Base-by-base conservation (phyloP, 2,329 filamentous ascomycete genomes). In the Neoarthrinium moseri region DNA sequence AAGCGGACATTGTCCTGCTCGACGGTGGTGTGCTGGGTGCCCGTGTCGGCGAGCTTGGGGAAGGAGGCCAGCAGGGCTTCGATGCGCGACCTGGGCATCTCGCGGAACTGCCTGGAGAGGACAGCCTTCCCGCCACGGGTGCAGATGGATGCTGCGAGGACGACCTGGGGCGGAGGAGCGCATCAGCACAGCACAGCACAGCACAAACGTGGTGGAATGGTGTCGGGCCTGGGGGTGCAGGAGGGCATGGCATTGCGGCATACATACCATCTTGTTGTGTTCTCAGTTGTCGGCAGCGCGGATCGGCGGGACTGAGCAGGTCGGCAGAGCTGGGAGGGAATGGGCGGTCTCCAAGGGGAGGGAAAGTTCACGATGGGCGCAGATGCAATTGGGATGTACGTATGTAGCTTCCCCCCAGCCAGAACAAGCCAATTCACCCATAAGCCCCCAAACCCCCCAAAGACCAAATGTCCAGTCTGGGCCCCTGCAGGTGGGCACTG, bases 1-100 rank as follows among this genome's bases (percentile, higher is more conserved):
- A 96, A 99, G 74, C 94, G 92, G 63, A 99, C 94, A 75, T 96
- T 97, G 75, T 99, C 95, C 72, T 97, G 91, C 72, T 99, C 94
- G 61, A 97, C 91, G 5, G 89, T 99, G 22, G 94, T 99, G 71
- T 99, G 94, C 71, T 99, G 94, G 43, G 91, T 96, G 51, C 91
- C 89, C 52, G 89, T 91, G 69, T 96, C 91, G 62, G 94, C 91
- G 48, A 97, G 87, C 74, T 99, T 99, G 46, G 94, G 95, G 66
- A 99, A 96, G 8, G 92, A 95, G 54, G 95, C 94, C 47, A 99
- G 86, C 47, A 99, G 84, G 46, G 89, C 94, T 77, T 99, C 95
- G 64, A 99, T 91, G 65, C 95, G 84, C 40, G 95, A 96, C 67
- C 94, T 84, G 69, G 92, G 89, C 82, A 99, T 97, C 74, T 97